Percentiles rank a stretch among this genome's conserved stretches.
These are phyloP conservation scores for Penstemon newberryi DNA, from an alignment of 257 asterid species.

Conservation along the genomic window DNA sequence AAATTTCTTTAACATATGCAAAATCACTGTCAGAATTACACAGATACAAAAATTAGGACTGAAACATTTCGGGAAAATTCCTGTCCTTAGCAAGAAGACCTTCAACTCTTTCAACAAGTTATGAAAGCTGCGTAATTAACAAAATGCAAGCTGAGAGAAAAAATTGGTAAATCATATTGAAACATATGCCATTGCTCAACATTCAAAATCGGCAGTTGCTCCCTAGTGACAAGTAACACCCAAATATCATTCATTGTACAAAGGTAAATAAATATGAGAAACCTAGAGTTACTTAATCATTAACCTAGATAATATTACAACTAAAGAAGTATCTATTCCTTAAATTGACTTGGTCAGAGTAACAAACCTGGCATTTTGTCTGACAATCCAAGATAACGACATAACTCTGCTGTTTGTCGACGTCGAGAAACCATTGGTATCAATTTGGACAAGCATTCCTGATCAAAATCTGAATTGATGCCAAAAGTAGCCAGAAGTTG, in stretches of 20 bases:
- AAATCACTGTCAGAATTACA: neutral
- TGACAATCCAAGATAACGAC: conserved; percentile 88
- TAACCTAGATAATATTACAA: neutral
- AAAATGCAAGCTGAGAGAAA: neutral
- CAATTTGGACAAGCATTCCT: conserved; percentile 69
- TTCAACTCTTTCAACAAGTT: neutral
- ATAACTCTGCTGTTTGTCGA: conserved; percentile 92
- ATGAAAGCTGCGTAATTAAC: neutral
- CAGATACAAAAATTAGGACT: neutral
- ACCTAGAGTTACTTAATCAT: neutral
- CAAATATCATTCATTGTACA: neutral
- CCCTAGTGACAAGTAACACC: neutral
- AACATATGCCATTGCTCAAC: neutral
- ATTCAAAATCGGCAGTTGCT: neutral
- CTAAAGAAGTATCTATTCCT: neutral
- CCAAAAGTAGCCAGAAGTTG: conserved; percentile 92
- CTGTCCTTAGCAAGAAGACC: neutral
- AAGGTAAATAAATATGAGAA: neutral
- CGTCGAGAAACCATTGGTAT: conserved; percentile 99
- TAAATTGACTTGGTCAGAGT: conserved; percentile 11
- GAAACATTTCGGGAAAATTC: no score
- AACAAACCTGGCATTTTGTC: conserved; percentile 94
- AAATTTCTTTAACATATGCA: neutral
- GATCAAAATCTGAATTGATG: conserved; percentile 78
- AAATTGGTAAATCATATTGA: neutral